Evolutionary conservation across 2,329 filamentous ascomycete genomes (phyloP), one percentile per base, ranked within the genome.

Genomic region (Daldinia eschscholtzii): DNA sequence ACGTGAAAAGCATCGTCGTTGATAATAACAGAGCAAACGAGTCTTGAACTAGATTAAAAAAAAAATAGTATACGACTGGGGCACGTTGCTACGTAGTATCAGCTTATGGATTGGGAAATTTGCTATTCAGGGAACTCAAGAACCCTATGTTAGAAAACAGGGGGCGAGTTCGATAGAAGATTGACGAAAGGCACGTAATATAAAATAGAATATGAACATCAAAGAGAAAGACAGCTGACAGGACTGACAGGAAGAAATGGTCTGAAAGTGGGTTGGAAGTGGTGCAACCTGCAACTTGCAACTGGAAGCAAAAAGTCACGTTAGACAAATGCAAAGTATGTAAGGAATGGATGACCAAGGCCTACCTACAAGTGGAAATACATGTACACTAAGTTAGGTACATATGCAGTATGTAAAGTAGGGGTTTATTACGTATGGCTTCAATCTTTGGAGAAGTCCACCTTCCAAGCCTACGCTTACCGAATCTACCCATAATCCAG

Each of bases 1-100:
- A 35, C n/a, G 33, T 18, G 52, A 42, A 71, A 65, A 70, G 48
- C 74, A 76, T 76, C 55, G 55, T 76, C 26, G 61, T 53, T 55
- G 26, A 44, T 23, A 26, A 53, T 63, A 50, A 3, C 48, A 13
- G 48, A 53, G 57, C 15, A 48, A 48, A 52, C 15, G 39, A 58
- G 26, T 35, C 48, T 63, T 41, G 5, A 41, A 55, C 60, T 55
- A n/a, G 13, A 59, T 39, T 42, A 12, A 39, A 20, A 59, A 61
- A n/a, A 59, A 58, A 55, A 53, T 58, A 68, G 10, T 35, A 35
- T 9, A 9, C 48, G 57, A 64, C 61, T 20, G 15, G 61, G 58
- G 58, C 46, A 13, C 42, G 59, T 39, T 65, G 46, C 2, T 52
- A 50, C 9, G 46, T 39, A 61, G 46, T 20, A 67, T 56, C 48